Conservation (phyloP, 306 rosid species). For the Rubus parviflorus region DNA sequence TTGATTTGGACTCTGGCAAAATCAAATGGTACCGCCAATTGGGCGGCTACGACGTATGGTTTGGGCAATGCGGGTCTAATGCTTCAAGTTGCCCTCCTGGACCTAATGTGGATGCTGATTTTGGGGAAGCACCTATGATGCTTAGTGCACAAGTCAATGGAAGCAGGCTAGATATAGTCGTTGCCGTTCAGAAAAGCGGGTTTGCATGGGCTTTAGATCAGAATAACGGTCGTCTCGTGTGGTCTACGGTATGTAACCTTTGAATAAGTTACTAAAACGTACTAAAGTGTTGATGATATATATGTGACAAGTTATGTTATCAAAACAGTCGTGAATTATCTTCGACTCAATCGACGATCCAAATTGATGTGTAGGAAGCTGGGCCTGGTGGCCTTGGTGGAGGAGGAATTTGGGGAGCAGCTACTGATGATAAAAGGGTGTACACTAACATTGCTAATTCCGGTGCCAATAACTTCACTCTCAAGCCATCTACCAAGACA, state of each 20-base stretch:
- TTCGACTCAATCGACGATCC: no score
- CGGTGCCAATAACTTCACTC: slow-evolving; percentile 31
- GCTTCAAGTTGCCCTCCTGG: slow-evolving; percentile 53
- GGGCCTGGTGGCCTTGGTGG: slow-evolving; percentile 41
- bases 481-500: slow-evolving; percentile 31
- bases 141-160: slow-evolving; percentile 29
- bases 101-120: slow-evolving; percentile 50
- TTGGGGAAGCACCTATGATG: slow-evolving; percentile 62
- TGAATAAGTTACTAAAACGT: background rate
- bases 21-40: slow-evolving; percentile 53
- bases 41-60: slow-evolving; percentile 75
- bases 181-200: slow-evolving; percentile 65
- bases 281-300: no score
- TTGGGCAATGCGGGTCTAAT: slow-evolving; percentile 37
- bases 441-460: slow-evolving; percentile 51
- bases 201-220: slow-evolving; percentile 65
- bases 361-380: slow-evolving; percentile 27
- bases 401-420: slow-evolving; percentile 56
- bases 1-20: slow-evolving; percentile 51
- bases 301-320: background rate
- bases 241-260: slow-evolving; percentile 38
- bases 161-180: slow-evolving; percentile 44
- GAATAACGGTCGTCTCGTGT: slow-evolving; percentile 38
- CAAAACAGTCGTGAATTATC: no score
- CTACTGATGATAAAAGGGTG: slow-evolving; percentile 41